Percentiles rank a stretch among this genome's conserved stretches.
Evolutionary conservation across 2,329 filamentous ascomycete species (phyloP).

Genomic region (Cordyceps sp.): DNA sequence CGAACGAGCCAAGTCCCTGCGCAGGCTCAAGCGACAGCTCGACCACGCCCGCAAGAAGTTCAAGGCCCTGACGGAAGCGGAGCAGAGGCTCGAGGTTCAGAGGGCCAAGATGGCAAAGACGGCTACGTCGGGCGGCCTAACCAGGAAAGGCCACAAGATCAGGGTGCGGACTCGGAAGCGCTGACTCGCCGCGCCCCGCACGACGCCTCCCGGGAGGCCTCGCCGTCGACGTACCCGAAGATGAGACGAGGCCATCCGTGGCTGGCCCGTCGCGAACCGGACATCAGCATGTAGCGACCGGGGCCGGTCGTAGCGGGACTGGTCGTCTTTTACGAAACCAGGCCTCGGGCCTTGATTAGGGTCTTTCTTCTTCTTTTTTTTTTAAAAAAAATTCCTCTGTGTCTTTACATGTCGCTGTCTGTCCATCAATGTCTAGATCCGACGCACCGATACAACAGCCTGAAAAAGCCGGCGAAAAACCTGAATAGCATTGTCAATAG

Average conservation of each 20-base stretch:
- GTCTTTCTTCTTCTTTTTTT: too few relatives aligned
- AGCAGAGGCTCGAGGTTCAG: constrained; percentile 40
- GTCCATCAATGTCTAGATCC: constrained; percentile 20
- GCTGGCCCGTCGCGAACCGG: too few relatives aligned
- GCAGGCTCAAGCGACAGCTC: constrained; percentile 30
- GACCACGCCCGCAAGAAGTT: constrained; percentile 35
- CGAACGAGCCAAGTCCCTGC: constrained; percentile 23
- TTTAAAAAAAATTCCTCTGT: background rate
- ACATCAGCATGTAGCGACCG: too few relatives aligned
- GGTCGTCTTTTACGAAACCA: too few relatives aligned
- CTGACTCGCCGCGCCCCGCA: too few relatives aligned
- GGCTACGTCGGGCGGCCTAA: constrained; percentile 39
- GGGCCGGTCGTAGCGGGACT: too few relatives aligned
- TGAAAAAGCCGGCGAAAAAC: constrained; percentile 30
- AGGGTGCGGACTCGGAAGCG: constrained; percentile 47
- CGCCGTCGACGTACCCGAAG: too few relatives aligned
- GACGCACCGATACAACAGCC: constrained; percentile 32
- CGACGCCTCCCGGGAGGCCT: too few relatives aligned
- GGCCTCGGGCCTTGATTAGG: too few relatives aligned
- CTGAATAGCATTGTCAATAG: constrained; percentile 37
- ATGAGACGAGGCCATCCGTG: too few relatives aligned
- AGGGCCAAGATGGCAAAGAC: constrained; percentile 50
- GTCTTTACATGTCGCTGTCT: background rate
- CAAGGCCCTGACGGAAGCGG: constrained; percentile 34
- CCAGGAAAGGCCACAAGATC: constrained; percentile 43